phyloP scores from a whole-genome alignment of 2,329 filamentous ascomycete species.

The Botryosphaeria dothidea region DNA sequence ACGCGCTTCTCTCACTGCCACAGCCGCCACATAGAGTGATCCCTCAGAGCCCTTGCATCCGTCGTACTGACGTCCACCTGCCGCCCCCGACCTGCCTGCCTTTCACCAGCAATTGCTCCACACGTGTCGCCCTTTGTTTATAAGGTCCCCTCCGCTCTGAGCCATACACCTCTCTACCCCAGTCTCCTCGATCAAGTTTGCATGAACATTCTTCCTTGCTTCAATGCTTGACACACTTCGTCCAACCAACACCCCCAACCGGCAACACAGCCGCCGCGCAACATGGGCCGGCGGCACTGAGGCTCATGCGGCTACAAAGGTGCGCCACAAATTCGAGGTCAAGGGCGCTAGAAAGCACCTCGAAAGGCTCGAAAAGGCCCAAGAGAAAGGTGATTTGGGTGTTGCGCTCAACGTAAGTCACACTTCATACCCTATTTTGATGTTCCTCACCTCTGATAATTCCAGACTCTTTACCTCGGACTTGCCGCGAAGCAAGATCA shows the following conservation, averaged over 20 bases:
- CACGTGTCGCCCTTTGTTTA: slow-evolving; percentile 7
- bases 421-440: background rate
- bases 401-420: slow-evolving; percentile 25
- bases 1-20: slow-evolving; percentile 7
- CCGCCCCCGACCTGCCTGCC: background rate
- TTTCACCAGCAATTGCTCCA: slow-evolving; percentile 5
- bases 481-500: slow-evolving; percentile 59
- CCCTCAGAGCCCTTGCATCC: slow-evolving; percentile 5
- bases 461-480: slow-evolving; percentile 57
- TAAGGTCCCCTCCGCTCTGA: background rate
- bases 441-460: background rate
- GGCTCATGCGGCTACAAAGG: slow-evolving; percentile 14
- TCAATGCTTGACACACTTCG: slow-evolving; percentile 15
- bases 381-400: slow-evolving; percentile 21
- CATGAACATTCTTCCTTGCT: background rate
- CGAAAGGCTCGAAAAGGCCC: slow-evolving; percentile 23
- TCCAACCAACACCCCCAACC: background rate
- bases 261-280: slow-evolving; percentile 13
- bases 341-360: slow-evolving; percentile 27
- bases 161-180: background rate
- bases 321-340: slow-evolving; percentile 30
- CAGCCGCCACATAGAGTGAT: slow-evolving; percentile 6
- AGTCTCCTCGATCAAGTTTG: background rate
- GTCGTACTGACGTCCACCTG: background rate
- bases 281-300: slow-evolving; percentile 11